These are phyloP conservation scores for Perkinsela sp. DNA, from an alignment of 208 protist species.

Conservation along the genomic window DNA sequence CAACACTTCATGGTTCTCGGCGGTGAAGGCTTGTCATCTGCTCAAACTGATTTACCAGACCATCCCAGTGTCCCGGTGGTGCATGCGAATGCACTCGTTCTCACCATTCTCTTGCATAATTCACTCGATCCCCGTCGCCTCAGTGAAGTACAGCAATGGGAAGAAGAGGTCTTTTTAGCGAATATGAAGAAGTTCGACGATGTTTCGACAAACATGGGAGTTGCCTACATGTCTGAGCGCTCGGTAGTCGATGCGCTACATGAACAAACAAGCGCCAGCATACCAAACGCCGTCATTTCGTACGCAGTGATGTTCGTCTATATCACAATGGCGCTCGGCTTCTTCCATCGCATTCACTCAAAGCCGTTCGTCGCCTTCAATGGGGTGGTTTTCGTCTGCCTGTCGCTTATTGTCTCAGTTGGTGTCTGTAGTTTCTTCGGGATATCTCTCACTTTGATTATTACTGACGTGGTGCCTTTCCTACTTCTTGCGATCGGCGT, in stretches of 20 bases:
- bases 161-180: slow-evolving; percentile 5
- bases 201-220: neutral
- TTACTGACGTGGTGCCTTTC: slow-evolving; percentile 31
- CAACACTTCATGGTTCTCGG: slow-evolving; percentile 3
- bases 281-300: slow-evolving; percentile 10
- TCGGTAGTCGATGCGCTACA: slow-evolving; percentile 17
- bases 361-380: slow-evolving; percentile 7
- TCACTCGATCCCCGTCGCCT: neutral
- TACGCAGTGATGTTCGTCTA: slow-evolving; percentile 24
- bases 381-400: slow-evolving; percentile 12
- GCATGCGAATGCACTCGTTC: slow-evolving; percentile 5
- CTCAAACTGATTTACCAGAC: too few relatives aligned
- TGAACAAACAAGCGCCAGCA: slow-evolving; percentile 8
- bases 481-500: slow-evolving; percentile 30
- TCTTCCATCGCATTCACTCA: slow-evolving; percentile 6
- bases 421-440: slow-evolving; percentile 7
- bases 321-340: slow-evolving; percentile 13
- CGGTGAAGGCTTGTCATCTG: neutral
- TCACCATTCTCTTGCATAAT: slow-evolving; percentile 8
- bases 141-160: slow-evolving; percentile 4
- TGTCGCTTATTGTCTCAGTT: slow-evolving; percentile 8
- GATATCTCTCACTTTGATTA: slow-evolving; percentile 19
- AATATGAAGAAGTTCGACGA: neutral
- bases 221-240: slow-evolving; percentile 5
- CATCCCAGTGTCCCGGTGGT: neutral